A percentile compares a stretch with the other conserved stretches of the same genome.
These are phyloP conservation scores for Penicillium crystallinum DNA, from an alignment of 495 filamentous ascomycete genomes.

Conservation along the genomic window DNA sequence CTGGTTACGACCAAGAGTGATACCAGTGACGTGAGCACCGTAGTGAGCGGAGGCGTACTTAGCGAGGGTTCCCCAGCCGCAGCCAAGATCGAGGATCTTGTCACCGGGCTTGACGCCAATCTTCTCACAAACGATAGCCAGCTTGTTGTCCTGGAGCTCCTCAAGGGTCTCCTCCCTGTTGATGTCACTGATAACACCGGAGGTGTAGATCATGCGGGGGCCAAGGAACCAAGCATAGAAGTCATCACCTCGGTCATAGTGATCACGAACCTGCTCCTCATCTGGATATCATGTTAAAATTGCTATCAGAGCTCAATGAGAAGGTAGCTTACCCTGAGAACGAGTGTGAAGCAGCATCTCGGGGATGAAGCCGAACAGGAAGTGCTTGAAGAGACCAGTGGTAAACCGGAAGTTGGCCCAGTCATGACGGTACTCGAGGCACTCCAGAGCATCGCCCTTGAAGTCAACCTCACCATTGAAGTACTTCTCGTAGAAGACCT, in stretches of 20 bases:
- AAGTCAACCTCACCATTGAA: constrained; percentile 81
- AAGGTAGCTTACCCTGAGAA: constrained; percentile 51
- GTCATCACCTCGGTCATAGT: constrained; percentile 71
- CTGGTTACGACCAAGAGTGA: constrained; percentile 66
- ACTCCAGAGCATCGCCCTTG: constrained; percentile 75
- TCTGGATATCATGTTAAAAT: constrained; percentile 36
- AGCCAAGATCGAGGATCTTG: constrained; percentile 62
- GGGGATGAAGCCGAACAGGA: constrained; percentile 63
- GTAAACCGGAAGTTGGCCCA: constrained; percentile 77
- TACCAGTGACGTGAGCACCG: constrained; percentile 58
- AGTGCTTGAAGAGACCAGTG: constrained; percentile 58
- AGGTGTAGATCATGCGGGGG: constrained; percentile 71
- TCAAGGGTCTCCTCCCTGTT: constrained; percentile 61
- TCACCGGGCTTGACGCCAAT: constrained; percentile 58
- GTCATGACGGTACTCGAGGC: constrained; percentile 80
- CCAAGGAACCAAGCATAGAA: constrained; percentile 74
- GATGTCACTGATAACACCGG: constrained; percentile 63
- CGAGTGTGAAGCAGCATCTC: constrained; percentile 64
- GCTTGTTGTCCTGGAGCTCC: constrained; percentile 67
- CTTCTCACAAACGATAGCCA: constrained; percentile 68
- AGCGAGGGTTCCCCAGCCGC: constrained; percentile 67
- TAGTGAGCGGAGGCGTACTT: constrained; percentile 61
- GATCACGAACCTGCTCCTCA: constrained; percentile 70
- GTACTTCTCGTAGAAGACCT: constrained; percentile 88
- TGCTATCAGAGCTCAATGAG: not conserved